A percentile compares a stretch with the other conserved stretches of the same genome.
phyloP scores from a whole-genome alignment of 2,329 filamentous ascomycete species.

The Fusarium multiceps region DNA sequence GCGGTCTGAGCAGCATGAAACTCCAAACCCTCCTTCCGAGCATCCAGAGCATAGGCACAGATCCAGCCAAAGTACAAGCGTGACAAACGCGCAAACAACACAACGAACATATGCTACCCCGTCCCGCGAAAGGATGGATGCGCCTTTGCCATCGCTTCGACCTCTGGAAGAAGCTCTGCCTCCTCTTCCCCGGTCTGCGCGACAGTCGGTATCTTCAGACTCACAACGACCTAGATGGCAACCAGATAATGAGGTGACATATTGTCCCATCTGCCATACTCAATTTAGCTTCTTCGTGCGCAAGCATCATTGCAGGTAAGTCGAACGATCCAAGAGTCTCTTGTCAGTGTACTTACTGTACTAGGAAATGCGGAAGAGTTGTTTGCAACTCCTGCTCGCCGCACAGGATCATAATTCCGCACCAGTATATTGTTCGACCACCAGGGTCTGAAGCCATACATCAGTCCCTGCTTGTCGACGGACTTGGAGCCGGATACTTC shows the following conservation, averaged over 20 bases:
- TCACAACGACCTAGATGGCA: slow-evolving; percentile 83
- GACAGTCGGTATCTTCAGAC: slow-evolving; percentile 48
- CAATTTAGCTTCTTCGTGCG: slow-evolving; percentile 87
- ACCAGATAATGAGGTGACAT: slow-evolving; percentile 82
- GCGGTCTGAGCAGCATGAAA: slow-evolving; percentile 1
- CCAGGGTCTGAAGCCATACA: slow-evolving; percentile 61
- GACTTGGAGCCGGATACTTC: slow-evolving; percentile 54
- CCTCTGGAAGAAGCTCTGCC: slow-evolving; percentile 32
- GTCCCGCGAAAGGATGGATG: slow-evolving; percentile 46
- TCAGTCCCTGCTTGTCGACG: slow-evolving; percentile 52
- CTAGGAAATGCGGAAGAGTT: slow-evolving; percentile 88
- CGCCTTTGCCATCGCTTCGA: slow-evolving; percentile 39
- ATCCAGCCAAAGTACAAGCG: slow-evolving; percentile 5
- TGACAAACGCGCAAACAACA: slow-evolving; percentile 9
- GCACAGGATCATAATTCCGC: slow-evolving; percentile 92
- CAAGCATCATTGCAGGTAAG: slow-evolving; percentile 91
- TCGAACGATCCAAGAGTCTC: slow-evolving; percentile 8
- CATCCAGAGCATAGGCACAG: background rate
- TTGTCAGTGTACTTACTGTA: slow-evolving; percentile 24
- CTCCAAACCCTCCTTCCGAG: background rate
- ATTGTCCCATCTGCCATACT: slow-evolving; percentile 84
- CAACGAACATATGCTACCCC: slow-evolving; percentile 35
- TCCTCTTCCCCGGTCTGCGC: slow-evolving; percentile 35
- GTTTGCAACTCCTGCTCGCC: slow-evolving; percentile 92
- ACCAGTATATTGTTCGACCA: slow-evolving; percentile 90